Evolutionary conservation across 2,329 filamentous ascomycete genomes (phyloP).

Genomic region (Aspergillus aculeatus): DNA sequence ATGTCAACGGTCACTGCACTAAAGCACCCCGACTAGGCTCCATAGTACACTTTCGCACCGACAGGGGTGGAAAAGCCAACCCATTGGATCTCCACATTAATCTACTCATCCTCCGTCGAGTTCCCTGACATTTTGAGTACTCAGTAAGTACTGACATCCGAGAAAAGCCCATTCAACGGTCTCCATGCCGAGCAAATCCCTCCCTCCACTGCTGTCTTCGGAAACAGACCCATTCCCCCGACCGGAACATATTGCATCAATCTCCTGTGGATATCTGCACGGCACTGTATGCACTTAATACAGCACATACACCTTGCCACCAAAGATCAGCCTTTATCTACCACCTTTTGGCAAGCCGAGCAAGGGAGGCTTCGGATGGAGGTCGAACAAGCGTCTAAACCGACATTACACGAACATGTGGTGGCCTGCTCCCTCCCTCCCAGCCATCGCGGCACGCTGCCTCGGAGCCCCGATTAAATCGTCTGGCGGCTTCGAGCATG

Average conservation of each 20-base stretch:
- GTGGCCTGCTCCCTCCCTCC: background rate
- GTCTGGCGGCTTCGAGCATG: background rate
- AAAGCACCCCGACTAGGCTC: background rate
- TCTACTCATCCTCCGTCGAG: background rate
- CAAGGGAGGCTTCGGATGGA: too few species aligned
- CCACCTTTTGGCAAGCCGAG: too few species aligned
- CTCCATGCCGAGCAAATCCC: too few species aligned
- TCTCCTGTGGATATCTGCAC: too few species aligned
- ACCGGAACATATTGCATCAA: too few species aligned
- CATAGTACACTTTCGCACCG: background rate
- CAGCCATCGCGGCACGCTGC: background rate
- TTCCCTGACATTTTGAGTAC: background rate
- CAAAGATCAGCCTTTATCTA: background rate
- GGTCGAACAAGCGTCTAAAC: background rate
- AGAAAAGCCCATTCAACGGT: background rate
- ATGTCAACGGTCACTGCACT: background rate
- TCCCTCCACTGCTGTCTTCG: too few species aligned
- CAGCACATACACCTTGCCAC: too few species aligned
- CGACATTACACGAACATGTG: conserved; percentile 10
- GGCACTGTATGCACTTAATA: too few species aligned
- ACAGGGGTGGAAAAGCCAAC: background rate
- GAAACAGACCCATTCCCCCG: too few species aligned
- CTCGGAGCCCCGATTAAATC: too few species aligned
- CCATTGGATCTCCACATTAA: background rate
- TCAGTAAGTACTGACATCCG: background rate